These are phyloP conservation scores for Hirschfeldia incana DNA, from an alignment of 345 rosid genomes.

Conservation along the genomic window DNA sequence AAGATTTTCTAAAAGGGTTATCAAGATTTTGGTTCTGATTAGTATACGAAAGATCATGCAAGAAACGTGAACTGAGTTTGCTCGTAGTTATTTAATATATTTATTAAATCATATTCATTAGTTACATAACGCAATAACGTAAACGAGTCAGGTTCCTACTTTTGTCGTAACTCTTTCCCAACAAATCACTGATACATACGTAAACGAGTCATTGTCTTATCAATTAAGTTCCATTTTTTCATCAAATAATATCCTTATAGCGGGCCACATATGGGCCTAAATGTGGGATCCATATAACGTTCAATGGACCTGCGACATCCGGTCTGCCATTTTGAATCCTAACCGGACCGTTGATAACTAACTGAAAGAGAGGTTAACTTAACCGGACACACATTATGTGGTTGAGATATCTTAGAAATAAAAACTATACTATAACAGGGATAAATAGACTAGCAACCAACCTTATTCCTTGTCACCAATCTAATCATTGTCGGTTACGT, in stretches of 20 bases:
- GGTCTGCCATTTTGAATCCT: background rate
- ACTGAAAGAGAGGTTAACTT: background rate
- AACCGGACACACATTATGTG: slow-evolving; percentile 5
- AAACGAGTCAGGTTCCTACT: slow-evolving; percentile 30
- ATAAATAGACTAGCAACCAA: slow-evolving; percentile 23
- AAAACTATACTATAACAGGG: background rate
- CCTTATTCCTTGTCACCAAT: slow-evolving; percentile 30
- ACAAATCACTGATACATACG: slow-evolving; percentile 17
- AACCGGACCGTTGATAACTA: background rate
- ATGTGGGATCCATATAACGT: background rate
- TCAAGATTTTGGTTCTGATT: slow-evolving; percentile 8
- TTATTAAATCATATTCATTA: background rate
- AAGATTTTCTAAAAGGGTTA: background rate
- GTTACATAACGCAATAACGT: slow-evolving; percentile 25
- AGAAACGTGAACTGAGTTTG: slow-evolving; percentile 15
- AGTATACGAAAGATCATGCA: slow-evolving; percentile 29
- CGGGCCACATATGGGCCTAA: slow-evolving; percentile 17
- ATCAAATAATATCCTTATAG: background rate
- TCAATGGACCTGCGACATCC: background rate
- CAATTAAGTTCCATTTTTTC: background rate
- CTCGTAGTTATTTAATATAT: background rate
- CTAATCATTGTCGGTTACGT: slow-evolving; percentile 36
- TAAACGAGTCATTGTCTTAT: slow-evolving; percentile 9
- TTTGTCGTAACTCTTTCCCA: slow-evolving; percentile 24
- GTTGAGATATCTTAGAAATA: background rate